A percentile compares a stretch with the other conserved stretches of the same genome.
These are phyloP conservation scores for Pseudopithomyces maydicus DNA, from an alignment of 2,329 filamentous ascomycete species.

Conservation along the genomic window DNA sequence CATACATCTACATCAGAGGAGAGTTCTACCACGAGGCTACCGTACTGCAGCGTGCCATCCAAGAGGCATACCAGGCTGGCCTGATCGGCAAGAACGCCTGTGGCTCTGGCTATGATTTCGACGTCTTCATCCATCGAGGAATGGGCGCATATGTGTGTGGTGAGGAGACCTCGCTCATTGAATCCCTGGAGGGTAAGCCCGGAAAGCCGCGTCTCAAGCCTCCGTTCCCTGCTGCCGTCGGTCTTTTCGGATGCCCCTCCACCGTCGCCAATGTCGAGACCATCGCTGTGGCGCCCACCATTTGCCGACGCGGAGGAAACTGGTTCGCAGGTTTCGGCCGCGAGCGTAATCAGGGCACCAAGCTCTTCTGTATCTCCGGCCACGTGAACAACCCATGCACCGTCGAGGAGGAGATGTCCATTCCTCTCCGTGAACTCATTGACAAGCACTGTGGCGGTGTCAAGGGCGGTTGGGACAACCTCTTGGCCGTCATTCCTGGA, in stretches of 20 bases:
- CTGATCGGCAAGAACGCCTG: conserved; percentile 98
- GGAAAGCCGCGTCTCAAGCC: conserved; percentile 99
- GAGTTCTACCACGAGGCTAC: conserved; percentile 97
- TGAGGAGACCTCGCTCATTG: conserved; percentile 97
- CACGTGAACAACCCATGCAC: conserved; percentile 99
- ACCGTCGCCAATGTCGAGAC: conserved; percentile 99
- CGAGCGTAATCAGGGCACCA: conserved; percentile 95
- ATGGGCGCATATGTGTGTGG: conserved; percentile 98
- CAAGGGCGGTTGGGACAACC: conserved; percentile 95
- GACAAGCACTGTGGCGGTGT: conserved; percentile 99
- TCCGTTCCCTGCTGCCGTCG: conserved; percentile 95
- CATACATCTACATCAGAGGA: conserved; percentile 99
- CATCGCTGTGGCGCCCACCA: conserved; percentile 91
- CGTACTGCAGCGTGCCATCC: conserved; percentile 91
- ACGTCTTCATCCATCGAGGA: conserved; percentile 94
- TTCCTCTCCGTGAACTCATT: conserved; percentile 92
- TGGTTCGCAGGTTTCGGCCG: conserved; percentile 97
- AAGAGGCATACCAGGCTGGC: conserved; percentile 94
- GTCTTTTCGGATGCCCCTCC: conserved; percentile 96
- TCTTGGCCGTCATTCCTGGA: conserved; percentile 92
- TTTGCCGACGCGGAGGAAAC: conserved; percentile 85
- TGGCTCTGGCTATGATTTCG: conserved; percentile 95
- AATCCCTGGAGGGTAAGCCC: conserved; percentile 97
- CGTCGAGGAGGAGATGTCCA: conserved; percentile 99
- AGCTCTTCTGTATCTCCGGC: conserved; percentile 97